Evolutionary conservation across 805 yeast species (phyloP).

Genomic region (Hanseniaspora lachancei): DNA sequence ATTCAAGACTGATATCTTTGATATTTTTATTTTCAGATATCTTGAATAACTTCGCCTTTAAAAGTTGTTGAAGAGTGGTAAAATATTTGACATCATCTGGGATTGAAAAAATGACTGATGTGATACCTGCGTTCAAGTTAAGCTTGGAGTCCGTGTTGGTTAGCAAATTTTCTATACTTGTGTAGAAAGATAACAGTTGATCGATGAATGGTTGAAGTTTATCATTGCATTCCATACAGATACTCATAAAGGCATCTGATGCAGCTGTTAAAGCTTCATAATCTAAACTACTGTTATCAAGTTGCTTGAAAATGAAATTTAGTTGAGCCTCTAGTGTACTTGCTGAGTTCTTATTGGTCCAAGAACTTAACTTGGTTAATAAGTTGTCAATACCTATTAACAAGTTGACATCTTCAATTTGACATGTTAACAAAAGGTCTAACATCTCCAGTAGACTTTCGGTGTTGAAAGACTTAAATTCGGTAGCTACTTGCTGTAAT

Average conservation of each 20-base stretch:
- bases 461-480: constrained; percentile 56
- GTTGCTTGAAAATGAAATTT: constrained; percentile 70
- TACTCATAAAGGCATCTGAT: constrained; percentile 83
- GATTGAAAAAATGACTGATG: constrained; percentile 16
- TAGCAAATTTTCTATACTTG: constrained; percentile 1
- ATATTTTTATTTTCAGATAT: neutral
- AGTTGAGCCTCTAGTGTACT: constrained; percentile 69
- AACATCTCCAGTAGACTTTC: constrained; percentile 55
- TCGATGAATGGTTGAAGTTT: constrained; percentile 54
- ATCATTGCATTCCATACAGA: constrained; percentile 78
- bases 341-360: constrained; percentile 74
- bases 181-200: constrained; percentile 62
- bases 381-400: constrained; percentile 74
- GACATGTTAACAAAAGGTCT: constrained; percentile 34
- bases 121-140: constrained; percentile 68
- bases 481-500: constrained; percentile 89
- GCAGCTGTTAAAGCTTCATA: constrained; percentile 61
- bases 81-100: neutral
- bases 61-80: neutral
- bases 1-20: neutral
- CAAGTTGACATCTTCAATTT: constrained; percentile 25
- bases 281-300: constrained; percentile 28
- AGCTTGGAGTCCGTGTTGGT: constrained; percentile 35
- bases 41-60: neutral
- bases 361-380: constrained; percentile 88